These are phyloP conservation scores for Rhodamnia rubescens DNA, from an alignment of 345 rosid species.

Conservation along the genomic window DNA sequence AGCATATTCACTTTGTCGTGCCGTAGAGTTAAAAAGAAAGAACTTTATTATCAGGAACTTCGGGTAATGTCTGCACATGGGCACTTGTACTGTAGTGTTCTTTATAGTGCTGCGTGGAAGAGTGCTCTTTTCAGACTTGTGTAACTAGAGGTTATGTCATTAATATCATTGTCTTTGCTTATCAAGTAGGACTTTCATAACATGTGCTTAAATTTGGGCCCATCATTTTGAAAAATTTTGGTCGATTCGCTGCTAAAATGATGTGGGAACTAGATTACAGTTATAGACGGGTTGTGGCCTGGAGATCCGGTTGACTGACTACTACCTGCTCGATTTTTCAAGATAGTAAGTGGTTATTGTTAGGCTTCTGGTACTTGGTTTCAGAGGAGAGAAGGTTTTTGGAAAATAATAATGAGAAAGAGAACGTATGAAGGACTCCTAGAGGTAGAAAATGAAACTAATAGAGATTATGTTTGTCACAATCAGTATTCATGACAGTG, in stretches of 20 bases:
- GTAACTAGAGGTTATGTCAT: not conserved
- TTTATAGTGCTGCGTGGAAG: not conserved
- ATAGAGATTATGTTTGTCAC: not conserved
- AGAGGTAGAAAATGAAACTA: not conserved
- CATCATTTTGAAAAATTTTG: slow-evolving; percentile 9
- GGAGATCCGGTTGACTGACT: not conserved
- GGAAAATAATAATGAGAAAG: not conserved
- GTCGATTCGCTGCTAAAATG: slow-evolving; percentile 21
- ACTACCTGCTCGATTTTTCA: slow-evolving; percentile 7
- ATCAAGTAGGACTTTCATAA: not conserved
- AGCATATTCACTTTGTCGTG: no score
- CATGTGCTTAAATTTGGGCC: not conserved
- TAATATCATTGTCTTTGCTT: not conserved
- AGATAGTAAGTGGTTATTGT: slow-evolving; percentile 70
- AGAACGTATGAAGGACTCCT: not conserved
- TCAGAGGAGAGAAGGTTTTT: not conserved
- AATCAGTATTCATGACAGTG: not conserved
- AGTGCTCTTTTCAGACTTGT: not conserved
- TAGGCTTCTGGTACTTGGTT: not conserved
- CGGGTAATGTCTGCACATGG: no score
- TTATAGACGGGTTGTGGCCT: not conserved
- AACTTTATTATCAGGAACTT: no score
- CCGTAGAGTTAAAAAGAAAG: no score
- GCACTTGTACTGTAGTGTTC: no score
- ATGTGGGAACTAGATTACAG: not conserved